Conservation (phyloP, 495 filamentous ascomycete genomes). For the Corynascus novoguineensis region DNA sequence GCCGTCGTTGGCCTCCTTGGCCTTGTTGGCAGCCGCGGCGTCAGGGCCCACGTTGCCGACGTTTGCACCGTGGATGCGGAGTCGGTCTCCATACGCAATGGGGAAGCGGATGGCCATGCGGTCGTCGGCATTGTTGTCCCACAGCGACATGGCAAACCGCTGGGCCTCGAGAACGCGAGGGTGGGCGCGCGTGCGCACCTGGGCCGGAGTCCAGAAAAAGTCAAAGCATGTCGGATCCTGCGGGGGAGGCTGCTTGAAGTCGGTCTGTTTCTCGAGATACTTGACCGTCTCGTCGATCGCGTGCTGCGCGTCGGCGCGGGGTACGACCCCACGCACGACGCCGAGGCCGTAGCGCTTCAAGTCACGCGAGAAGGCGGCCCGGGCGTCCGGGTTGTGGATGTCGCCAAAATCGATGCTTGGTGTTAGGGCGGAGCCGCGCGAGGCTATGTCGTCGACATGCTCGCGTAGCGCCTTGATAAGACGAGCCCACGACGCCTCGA, state of each 20-base stretch:
- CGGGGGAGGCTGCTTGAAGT: constrained; percentile 47
- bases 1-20: constrained; percentile 23
- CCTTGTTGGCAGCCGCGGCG: constrained; percentile 17
- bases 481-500: constrained; percentile 68
- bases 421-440: constrained; percentile 47
- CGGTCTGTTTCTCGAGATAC: constrained; percentile 57
- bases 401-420: constrained; percentile 61
- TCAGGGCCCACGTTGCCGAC: constrained; percentile 35
- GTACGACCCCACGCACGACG: constrained; percentile 61
- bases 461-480: constrained; percentile 55
- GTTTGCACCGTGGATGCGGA: constrained; percentile 61
- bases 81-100: constrained; percentile 74
- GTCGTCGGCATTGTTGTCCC: constrained; percentile 69
- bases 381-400: constrained; percentile 44
- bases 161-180: constrained; percentile 68
- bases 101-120: constrained; percentile 54
- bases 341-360: constrained; percentile 61
- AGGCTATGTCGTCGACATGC: constrained; percentile 53
- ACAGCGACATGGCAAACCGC: constrained; percentile 72
- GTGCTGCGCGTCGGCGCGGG: constrained; percentile 49
- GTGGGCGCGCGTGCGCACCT: constrained; percentile 73
- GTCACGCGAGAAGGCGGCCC: constrained; percentile 47
- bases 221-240: constrained; percentile 76
- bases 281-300: constrained; percentile 55
- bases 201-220: constrained; percentile 84